These are phyloP conservation scores for Alternaria dauci DNA, from an alignment of 2,329 filamentous ascomycete species.

Conservation along the genomic window DNA sequence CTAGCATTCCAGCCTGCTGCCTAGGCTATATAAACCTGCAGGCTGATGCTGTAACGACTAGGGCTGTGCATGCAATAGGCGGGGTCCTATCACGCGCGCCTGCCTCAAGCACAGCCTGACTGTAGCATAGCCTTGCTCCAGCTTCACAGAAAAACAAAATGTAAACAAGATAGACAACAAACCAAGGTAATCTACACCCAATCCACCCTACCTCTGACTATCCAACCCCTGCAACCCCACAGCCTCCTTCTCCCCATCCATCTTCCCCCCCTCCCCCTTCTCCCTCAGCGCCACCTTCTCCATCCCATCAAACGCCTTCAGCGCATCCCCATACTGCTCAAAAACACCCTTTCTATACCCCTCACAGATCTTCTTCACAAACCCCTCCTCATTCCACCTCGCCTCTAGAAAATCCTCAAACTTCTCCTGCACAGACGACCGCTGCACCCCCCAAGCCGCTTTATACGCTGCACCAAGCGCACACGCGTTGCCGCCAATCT, in stretches of 20 bases:
- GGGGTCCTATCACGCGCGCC: background rate
- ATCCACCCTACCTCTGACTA: background rate
- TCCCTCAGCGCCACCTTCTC: conserved; percentile 17
- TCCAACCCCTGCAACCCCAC: conserved; percentile 14
- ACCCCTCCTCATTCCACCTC: conserved; percentile 85
- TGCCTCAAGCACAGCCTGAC: background rate
- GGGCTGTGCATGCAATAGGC: background rate
- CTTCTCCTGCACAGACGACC: conserved; percentile 66
- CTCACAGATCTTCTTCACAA: conserved; percentile 81
- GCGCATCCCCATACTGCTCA: conserved; percentile 77
- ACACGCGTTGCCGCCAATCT: conserved; percentile 95
- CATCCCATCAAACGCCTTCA: conserved; percentile 69
- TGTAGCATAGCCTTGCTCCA: background rate
- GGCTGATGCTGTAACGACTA: too few relatives aligned
- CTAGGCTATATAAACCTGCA: too few relatives aligned
- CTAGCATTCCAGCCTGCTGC: background rate
- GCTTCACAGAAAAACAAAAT: rapidly evolving
- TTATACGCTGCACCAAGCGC: conserved; percentile 95
- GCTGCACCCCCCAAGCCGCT: conserved; percentile 89
- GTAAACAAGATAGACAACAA: background rate
- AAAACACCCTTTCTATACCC: conserved; percentile 81
- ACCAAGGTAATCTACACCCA: background rate
- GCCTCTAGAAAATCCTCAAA: conserved; percentile 88
- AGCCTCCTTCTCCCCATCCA: conserved; percentile 5
- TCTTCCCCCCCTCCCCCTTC: conserved; percentile 14